phyloP scores from a whole-genome alignment of 306 rosid genomes.

The Senna siamea region DNA sequence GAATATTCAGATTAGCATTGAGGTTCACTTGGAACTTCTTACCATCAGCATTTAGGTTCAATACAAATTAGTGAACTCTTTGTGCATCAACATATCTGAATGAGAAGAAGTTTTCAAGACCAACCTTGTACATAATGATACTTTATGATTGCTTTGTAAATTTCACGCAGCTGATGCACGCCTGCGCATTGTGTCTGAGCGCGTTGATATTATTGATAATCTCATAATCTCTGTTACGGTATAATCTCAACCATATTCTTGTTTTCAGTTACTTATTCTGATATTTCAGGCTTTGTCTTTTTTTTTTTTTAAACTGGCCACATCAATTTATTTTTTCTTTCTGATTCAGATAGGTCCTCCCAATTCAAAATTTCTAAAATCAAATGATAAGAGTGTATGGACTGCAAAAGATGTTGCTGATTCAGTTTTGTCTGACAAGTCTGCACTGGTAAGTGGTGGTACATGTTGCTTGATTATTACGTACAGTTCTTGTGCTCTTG shows the following conservation, averaged over 20 bases:
- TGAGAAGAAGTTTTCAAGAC: conserved; percentile 19
- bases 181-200: conserved; percentile 91
- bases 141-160: conserved; percentile 28
- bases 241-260: conserved; percentile 42
- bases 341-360: conserved; percentile 29
- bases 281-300: conserved; percentile 47
- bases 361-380: conserved; percentile 54
- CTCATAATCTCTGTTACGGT: conserved; percentile 91
- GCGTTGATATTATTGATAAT: conserved; percentile 85
- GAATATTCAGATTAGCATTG: conserved; percentile 7
- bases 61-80: background rate
- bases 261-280: conserved; percentile 20
- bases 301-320: conserved; percentile 16
- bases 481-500: conserved; percentile 7
- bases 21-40: conserved; percentile 19
- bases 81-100: conserved; percentile 17
- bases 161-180: conserved; percentile 86
- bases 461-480: conserved; percentile 1
- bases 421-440: conserved; percentile 91
- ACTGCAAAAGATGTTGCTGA: conserved; percentile 90
- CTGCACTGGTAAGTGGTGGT: conserved; percentile 71
- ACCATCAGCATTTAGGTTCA: conserved; percentile 11
- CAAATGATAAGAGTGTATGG: conserved; percentile 85
- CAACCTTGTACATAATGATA: conserved; percentile 20
- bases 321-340: background rate